phyloP scores from a whole-genome alignment of 2,329 filamentous ascomycete species.

The Tetracladium maxilliforme region DNA sequence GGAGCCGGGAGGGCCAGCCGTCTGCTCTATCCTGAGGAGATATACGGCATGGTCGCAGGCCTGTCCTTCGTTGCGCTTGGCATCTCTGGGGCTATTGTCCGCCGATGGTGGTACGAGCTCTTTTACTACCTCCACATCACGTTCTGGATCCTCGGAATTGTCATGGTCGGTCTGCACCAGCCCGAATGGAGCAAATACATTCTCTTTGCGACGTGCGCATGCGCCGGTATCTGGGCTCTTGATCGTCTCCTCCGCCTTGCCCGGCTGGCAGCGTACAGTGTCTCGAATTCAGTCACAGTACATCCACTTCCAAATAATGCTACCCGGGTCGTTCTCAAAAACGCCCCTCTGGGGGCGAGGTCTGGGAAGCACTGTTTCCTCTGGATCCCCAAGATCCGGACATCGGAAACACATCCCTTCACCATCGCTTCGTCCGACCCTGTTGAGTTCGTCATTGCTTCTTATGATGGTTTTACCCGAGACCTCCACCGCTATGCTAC shows the following conservation, averaged over 20 bases:
- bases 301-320: conserved; percentile 36
- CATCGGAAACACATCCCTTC: conserved; percentile 47
- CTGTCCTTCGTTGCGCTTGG: conserved; percentile 28
- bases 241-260: conserved; percentile 33
- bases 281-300: conserved; percentile 36
- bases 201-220: conserved; percentile 21
- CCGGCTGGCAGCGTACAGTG: conserved; percentile 26
- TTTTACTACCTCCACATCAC: conserved; percentile 38
- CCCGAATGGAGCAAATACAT: conserved; percentile 24
- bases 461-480: conserved; percentile 42
- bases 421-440: conserved; percentile 37
- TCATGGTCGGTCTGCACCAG: conserved; percentile 35
- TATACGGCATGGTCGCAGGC: conserved; percentile 32
- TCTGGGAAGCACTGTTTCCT: conserved; percentile 49
- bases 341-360: conserved; percentile 23
- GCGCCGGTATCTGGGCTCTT: conserved; percentile 30
- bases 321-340: conserved; percentile 38
- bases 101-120: conserved; percentile 33
- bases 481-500: conserved; percentile 35
- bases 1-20: too few relatives aligned
- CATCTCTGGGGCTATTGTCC: conserved; percentile 23
- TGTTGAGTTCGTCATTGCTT: conserved; percentile 37
- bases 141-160: conserved; percentile 31
- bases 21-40: conserved; percentile 22
- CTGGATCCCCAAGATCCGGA: conserved; percentile 43